Conservation (phyloP, 441 rosid species). For the Erysimum cheiri region DNA sequence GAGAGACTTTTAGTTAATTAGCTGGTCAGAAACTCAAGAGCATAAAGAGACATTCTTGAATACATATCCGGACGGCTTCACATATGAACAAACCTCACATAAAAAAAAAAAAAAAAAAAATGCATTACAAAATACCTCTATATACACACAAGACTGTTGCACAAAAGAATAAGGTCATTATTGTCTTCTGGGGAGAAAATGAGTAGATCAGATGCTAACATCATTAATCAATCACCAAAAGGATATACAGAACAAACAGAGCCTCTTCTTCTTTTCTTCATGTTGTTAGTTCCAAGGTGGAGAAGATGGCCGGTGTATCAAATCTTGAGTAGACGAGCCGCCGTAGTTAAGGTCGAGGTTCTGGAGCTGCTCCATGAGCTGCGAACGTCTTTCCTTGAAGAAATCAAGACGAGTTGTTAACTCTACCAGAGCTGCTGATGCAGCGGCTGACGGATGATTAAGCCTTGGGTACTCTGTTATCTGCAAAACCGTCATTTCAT, state of each 20-base stretch:
- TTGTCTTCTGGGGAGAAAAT: slow-evolving; percentile 29
- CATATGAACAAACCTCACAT: slow-evolving; percentile 27
- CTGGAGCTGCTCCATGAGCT: slow-evolving; percentile 96
- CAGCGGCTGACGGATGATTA: slow-evolving; percentile 64
- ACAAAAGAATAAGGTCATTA: slow-evolving; percentile 36
- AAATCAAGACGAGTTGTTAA: slow-evolving; percentile 91
- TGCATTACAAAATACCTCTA: slow-evolving; percentile 24
- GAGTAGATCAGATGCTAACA: slow-evolving; percentile 22
- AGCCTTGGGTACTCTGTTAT: slow-evolving; percentile 66
- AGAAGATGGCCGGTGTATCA: slow-evolving; percentile 76
- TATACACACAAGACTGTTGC: slow-evolving; percentile 40
- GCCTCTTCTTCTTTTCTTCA: slow-evolving; percentile 11
- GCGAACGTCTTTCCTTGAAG: slow-evolving; percentile 96
- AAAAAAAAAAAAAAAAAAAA: not conserved
- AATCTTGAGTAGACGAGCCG: slow-evolving; percentile 72
- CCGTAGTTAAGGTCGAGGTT: slow-evolving; percentile 87
- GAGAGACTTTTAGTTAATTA: slow-evolving; percentile 4
- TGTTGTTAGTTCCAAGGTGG: slow-evolving; percentile 80
- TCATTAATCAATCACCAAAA: slow-evolving; percentile 38
- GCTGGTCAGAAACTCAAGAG: slow-evolving; percentile 26
- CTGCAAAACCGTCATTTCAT: slow-evolving; percentile 48
- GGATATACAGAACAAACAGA: slow-evolving; percentile 30
- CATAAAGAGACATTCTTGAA: slow-evolving; percentile 25
- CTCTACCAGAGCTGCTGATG: slow-evolving; percentile 89
- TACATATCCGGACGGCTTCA: not conserved